Evolutionary conservation across 495 filamentous ascomycete species (phyloP), one percentile per base, ranked within the genome.

Genomic region (Pseudotulostoma volvatum): DNA sequence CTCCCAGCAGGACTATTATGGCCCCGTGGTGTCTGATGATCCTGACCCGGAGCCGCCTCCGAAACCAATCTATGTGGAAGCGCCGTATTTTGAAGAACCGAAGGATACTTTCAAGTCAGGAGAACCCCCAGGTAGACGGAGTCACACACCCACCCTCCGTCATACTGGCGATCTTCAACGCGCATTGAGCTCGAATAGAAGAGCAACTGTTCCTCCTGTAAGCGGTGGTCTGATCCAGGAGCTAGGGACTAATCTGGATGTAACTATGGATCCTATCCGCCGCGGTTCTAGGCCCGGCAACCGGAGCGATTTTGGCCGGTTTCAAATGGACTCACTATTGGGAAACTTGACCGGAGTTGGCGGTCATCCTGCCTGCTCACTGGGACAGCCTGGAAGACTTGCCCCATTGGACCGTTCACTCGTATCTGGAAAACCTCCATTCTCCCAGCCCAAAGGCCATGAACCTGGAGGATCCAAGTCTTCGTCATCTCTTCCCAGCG

Each of bases 271-370:
- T 41, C 39, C 44, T 17, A 32, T 18, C 25, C 42, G 44, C 25
- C 37, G 41, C 16, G 36, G 39, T 5, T 35, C 46, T 0, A 37
- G 34, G 13, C 1, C 31, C 0, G 42, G 38, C 31, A 18, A 38
- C 3, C 28, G 32, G 18, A 17, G 21, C 15, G 42, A 44, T 4
- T 14, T 45, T 9, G 19, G 43, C 7, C 39, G 37, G 9, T 39
- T 43, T 33, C 17, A 48, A 32, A 40, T 19, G 5, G 11, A 7
- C 16, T 18, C 21, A 8, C 17, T 35, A 31, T 33, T 48, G 13
- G 43, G 40, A 25, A 46, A 52, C 14, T 43, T 56, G 18, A 45
- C 34, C 16, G 55, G 46, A 19, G 40, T 49, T 33, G 55, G 49
- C 25, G 37, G 45, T 4, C 41, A 51, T 37, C 38, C 49, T 9